Percentiles rank a stretch among this genome's conserved stretches.
Conservation (phyloP, 495 filamentous ascomycete species). For the Penicillium herquei region DNA sequence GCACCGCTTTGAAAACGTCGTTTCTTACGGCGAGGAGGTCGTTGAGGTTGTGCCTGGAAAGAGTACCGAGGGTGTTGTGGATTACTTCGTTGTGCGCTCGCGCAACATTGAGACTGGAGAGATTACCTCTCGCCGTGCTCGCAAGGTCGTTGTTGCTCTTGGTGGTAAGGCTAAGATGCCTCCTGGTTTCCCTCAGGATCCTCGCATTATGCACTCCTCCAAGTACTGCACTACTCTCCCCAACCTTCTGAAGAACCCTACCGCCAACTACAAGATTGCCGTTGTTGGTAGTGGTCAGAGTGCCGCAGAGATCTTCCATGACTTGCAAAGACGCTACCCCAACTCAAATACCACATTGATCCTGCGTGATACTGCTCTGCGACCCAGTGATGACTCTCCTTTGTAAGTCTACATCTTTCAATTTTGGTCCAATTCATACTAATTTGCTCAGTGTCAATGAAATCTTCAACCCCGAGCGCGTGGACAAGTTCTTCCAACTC, state of each 20-base stretch:
- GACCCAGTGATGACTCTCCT: constrained; percentile 90
- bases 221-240: constrained; percentile 68
- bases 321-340: constrained; percentile 78
- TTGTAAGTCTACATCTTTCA: constrained; percentile 60
- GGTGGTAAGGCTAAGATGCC: constrained; percentile 83
- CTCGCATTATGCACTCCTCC: constrained; percentile 84
- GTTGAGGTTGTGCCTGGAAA: constrained; percentile 48
- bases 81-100: constrained; percentile 56
- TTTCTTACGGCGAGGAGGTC: constrained; percentile 77
- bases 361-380: constrained; percentile 75
- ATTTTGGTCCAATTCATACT: constrained; percentile 16
- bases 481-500: constrained; percentile 70
- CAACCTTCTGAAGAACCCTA: constrained; percentile 56
- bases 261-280: constrained; percentile 65
- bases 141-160: constrained; percentile 82
- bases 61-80: constrained; percentile 38
- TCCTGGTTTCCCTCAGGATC: constrained; percentile 59
- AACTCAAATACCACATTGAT: constrained; percentile 74
- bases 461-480: constrained; percentile 84
- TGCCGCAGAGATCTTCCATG: constrained; percentile 92
- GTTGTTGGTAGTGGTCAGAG: constrained; percentile 89
- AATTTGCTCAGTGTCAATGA: constrained; percentile 74
- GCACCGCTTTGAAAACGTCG: constrained; percentile 71
- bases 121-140: constrained; percentile 55
- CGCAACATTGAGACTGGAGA: constrained; percentile 51